phyloP scores from a whole-genome alignment of 768 basidiomycete genomes.

The Psilocybe azurescens region DNA sequence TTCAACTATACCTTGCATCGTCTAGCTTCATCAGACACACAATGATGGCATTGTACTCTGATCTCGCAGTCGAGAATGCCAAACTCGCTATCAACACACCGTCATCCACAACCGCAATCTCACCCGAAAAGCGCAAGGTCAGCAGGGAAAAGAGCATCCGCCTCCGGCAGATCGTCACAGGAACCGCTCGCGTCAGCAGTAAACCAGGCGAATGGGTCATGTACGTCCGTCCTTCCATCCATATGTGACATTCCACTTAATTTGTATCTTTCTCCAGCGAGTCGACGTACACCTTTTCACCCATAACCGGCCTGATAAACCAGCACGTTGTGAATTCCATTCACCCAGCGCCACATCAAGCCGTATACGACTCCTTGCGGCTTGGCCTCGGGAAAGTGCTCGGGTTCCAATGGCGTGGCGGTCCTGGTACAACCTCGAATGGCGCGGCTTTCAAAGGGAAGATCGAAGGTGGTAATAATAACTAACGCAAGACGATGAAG shows the following conservation, averaged over 20 bases:
- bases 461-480: slow-evolving; percentile 4
- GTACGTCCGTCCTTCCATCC: slow-evolving; percentile 46
- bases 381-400: slow-evolving; percentile 39
- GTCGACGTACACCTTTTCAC: slow-evolving; percentile 79
- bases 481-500: not conserved
- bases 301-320: slow-evolving; percentile 64
- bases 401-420: slow-evolving; percentile 33
- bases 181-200: slow-evolving; percentile 68
- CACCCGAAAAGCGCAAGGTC: slow-evolving; percentile 28
- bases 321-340: slow-evolving; percentile 77
- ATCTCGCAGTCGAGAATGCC: slow-evolving; percentile 60
- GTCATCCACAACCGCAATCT: slow-evolving; percentile 3
- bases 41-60: slow-evolving; percentile 75
- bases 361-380: slow-evolving; percentile 68
- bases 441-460: slow-evolving; percentile 25
- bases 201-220: slow-evolving; percentile 73
- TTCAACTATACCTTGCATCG: slow-evolving; percentile 74
- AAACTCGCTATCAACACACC: slow-evolving; percentile 49
- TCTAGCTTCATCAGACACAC: slow-evolving; percentile 75
- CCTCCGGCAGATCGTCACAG: slow-evolving; percentile 59
- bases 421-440: slow-evolving; percentile 16
- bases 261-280: slow-evolving; percentile 42
- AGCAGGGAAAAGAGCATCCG: slow-evolving; percentile 63
- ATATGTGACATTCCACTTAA: not conserved
- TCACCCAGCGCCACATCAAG: slow-evolving; percentile 74